Percentiles rank a stretch among this genome's conserved stretches.
These are phyloP conservation scores for Fusarium austroafricanum DNA, from an alignment of 2,329 filamentous ascomycete genomes.

Conservation along the genomic window DNA sequence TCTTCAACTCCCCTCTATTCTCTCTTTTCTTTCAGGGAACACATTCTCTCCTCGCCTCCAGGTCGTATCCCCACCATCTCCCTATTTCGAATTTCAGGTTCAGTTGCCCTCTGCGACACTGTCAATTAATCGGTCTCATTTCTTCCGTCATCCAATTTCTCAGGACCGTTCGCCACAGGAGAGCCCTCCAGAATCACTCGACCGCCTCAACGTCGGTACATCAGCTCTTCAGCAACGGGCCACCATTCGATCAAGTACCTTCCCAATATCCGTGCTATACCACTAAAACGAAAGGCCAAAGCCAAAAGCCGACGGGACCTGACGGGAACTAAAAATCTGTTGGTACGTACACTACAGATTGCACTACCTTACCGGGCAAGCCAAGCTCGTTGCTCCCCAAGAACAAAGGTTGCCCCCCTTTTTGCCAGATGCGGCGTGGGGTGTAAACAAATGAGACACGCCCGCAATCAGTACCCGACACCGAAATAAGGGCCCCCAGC, in stretches of 20 bases:
- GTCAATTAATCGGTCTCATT: conserved; percentile 25
- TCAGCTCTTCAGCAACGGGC: not conserved
- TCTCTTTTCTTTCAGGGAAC: conserved; percentile 1
- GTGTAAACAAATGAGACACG: conserved; percentile 49
- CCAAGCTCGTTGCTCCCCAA: conserved; percentile 34
- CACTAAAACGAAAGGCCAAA: conserved; percentile 30
- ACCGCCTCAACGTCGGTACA: conserved; percentile 5
- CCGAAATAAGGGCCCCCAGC: conserved; percentile 43
- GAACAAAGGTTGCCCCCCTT: conserved; percentile 43
- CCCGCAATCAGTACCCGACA: conserved; percentile 37
- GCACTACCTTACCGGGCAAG: not conserved
- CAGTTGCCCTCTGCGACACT: conserved; percentile 20
- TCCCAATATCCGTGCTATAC: conserved; percentile 16
- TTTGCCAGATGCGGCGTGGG: conserved; percentile 45
- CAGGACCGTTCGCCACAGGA: conserved; percentile 14
- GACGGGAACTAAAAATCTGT: conserved; percentile 35
- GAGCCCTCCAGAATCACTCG: not conserved
- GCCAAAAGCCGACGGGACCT: conserved; percentile 28
- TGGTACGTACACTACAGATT: not conserved
- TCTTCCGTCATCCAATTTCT: conserved; percentile 24
- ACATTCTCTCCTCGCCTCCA: conserved; percentile 15
- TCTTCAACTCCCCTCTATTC: conserved; percentile 4
- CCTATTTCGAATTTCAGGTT: conserved; percentile 12
- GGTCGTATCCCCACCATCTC: conserved; percentile 26
- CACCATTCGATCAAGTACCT: conserved; percentile 10